Conservation (phyloP, 2,329 filamentous ascomycete genomes). For the Penicillium sp. region DNA sequence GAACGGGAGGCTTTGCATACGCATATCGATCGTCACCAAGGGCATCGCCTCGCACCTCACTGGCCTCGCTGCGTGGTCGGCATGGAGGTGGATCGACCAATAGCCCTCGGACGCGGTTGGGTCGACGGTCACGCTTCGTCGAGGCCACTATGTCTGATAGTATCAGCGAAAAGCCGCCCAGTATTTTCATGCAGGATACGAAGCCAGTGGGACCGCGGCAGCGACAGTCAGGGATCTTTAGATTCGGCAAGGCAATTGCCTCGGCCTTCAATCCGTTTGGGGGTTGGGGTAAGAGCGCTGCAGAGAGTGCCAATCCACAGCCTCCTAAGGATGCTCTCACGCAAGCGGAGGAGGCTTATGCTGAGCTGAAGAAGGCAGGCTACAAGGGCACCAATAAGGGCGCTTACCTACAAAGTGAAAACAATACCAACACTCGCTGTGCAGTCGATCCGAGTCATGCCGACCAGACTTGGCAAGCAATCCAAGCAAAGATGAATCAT, state of each 20-base stretch:
- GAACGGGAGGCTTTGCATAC: background rate
- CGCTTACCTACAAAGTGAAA: constrained; percentile 32
- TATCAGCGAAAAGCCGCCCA: constrained; percentile 70
- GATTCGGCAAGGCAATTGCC: constrained; percentile 59
- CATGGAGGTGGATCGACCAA: constrained; percentile 22
- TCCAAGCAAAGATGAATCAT: constrained; percentile 38
- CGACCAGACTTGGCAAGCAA: constrained; percentile 42
- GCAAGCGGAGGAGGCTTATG: constrained; percentile 57
- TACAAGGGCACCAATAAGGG: constrained; percentile 49
- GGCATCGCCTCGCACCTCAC: constrained; percentile 25
- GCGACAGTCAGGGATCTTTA: constrained; percentile 54
- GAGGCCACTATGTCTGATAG: constrained; percentile 90
- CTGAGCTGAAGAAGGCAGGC: constrained; percentile 57
- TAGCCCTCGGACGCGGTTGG: constrained; percentile 40
- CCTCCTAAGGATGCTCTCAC: constrained; percentile 49
- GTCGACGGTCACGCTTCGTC: constrained; percentile 66
- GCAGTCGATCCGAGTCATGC: constrained; percentile 27
- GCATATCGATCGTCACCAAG: constrained; percentile 22
- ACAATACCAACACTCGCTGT: background rate
- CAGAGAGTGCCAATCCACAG: constrained; percentile 39
- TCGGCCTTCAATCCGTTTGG: constrained; percentile 59
- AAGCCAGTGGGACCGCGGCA: constrained; percentile 29
- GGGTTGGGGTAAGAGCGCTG: constrained; percentile 50
- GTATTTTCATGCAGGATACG: constrained; percentile 61
- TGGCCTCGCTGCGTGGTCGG: constrained; percentile 24